These are phyloP conservation scores for Aschersonia sp. DNA, from an alignment of 2,329 filamentous ascomycete genomes.

Conservation along the genomic window DNA sequence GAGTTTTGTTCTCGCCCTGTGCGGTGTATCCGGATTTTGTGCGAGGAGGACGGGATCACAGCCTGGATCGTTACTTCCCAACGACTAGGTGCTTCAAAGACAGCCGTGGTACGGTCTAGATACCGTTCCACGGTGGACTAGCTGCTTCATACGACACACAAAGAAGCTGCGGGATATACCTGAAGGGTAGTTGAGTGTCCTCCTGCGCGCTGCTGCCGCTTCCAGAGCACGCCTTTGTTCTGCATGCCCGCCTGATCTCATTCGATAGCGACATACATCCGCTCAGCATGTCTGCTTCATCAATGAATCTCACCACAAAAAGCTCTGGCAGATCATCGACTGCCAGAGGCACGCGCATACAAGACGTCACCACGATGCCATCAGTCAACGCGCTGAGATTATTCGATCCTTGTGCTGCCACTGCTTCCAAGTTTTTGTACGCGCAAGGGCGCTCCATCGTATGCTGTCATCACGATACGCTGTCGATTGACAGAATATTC, in stretches of 20 bases:
- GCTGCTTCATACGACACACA: constrained; percentile 7
- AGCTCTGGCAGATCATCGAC: constrained; percentile 42
- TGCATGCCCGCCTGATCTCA: constrained; percentile 12
- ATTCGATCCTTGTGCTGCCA: constrained; percentile 82
- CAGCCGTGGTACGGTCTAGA: constrained; percentile 24
- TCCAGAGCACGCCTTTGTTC: constrained; percentile 4
- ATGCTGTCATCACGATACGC: constrained; percentile 81
- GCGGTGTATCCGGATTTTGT: neutral
- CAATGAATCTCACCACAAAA: constrained; percentile 44
- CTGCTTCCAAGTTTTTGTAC: constrained; percentile 81
- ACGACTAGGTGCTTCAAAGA: constrained; percentile 11
- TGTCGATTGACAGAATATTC: constrained; percentile 79
- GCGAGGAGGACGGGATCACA: constrained; percentile 1
- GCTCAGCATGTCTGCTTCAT: constrained; percentile 34
- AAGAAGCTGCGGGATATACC: constrained; percentile 5
- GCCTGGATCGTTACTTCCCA: constrained; percentile 2
- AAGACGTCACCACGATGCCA: constrained; percentile 37
- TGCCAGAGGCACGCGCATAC: constrained; percentile 23
- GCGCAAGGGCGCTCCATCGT: constrained; percentile 70
- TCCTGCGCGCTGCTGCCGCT: constrained; percentile 8
- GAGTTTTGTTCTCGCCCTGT: neutral
- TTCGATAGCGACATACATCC: constrained; percentile 14
- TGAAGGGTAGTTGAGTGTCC: constrained; percentile 9
- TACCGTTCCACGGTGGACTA: constrained; percentile 19
- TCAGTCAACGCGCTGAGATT: constrained; percentile 34